Evolutionary conservation across 2,329 filamentous ascomycete genomes (phyloP).

Genomic region (Amauroascus verrucosus): DNA sequence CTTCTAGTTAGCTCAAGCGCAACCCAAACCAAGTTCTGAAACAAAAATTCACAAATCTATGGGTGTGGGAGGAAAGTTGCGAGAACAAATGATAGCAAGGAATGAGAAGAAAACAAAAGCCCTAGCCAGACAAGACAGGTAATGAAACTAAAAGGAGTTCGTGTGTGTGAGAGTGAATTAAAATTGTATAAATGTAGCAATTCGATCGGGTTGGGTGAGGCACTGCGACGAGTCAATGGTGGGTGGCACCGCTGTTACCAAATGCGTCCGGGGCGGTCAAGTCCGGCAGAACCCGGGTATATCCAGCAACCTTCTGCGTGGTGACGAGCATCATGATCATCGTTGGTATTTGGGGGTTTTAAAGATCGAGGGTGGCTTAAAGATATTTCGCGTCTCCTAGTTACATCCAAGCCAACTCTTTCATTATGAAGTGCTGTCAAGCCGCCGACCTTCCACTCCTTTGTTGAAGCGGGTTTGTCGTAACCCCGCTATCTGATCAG

Average conservation of each 20-base stretch:
- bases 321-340: too few species aligned
- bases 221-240: neutral
- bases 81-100: neutral
- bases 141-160: neutral
- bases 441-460: too few species aligned
- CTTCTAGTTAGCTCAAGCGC: conserved; percentile 3
- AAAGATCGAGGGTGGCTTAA: too few species aligned
- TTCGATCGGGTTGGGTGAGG: neutral
- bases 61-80: neutral
- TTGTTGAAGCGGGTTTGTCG: too few species aligned
- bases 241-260: conserved; percentile 5
- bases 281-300: conserved; percentile 1
- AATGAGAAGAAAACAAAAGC: neutral
- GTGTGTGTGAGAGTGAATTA: conserved; percentile 5
- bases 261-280: conserved; percentile 12
- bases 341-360: too few species aligned
- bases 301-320: neutral
- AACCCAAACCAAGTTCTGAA: conserved; percentile 11
- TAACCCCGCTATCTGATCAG: too few species aligned
- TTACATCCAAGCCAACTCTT: too few species aligned
- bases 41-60: conserved; percentile 2
- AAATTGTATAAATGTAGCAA: neutral
- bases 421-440: too few species aligned
- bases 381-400: too few species aligned
- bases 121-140: neutral